A percentile compares a stretch with the other conserved stretches of the same genome.
phyloP scores from a whole-genome alignment of 768 basidiomycete species.

The Kwoniella europaea region DNA sequence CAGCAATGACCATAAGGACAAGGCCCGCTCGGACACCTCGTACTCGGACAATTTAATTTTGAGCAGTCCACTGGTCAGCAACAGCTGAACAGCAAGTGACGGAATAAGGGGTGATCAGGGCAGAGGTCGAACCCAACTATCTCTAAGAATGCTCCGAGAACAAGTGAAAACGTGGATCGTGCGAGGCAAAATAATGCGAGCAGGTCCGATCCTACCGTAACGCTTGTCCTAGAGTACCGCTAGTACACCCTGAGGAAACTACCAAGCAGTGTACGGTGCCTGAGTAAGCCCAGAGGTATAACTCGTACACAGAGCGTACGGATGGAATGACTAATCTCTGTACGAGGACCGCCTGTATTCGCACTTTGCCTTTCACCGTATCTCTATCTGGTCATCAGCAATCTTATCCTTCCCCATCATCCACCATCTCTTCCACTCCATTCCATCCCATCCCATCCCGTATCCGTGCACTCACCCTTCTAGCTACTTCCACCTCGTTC shows the following conservation, averaged over 20 bases:
- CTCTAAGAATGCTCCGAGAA: not conserved
- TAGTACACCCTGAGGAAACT: not conserved
- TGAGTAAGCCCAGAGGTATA: not conserved
- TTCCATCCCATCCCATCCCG: not conserved
- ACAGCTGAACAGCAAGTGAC: not conserved
- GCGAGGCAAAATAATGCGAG: not conserved
- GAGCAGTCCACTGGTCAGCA: not conserved
- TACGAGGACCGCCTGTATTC: slow-evolving; percentile 14
- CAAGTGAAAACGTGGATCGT: not conserved
- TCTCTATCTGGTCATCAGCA: not conserved
- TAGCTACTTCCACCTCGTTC: slow-evolving; percentile 1
- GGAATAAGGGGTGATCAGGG: slow-evolving; percentile 1
- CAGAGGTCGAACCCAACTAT: not conserved
- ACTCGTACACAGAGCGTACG: too few relatives aligned
- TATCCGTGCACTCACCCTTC: not conserved
- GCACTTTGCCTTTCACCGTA: slow-evolving; percentile 1
- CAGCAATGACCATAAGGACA: too few relatives aligned
- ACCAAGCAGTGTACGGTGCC: not conserved
- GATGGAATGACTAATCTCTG: not conserved
- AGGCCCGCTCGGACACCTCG: too few relatives aligned
- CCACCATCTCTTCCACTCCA: not conserved
- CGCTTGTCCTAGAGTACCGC: not conserved
- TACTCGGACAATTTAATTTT: not conserved
- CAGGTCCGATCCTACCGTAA: not conserved
- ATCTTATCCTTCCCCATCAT: not conserved